Evolutionary conservation across 176 grass and related monocot genomes (phyloP), one percentile per base, ranked within the genome.

Genomic region (Aegilops bicornis): DNA sequence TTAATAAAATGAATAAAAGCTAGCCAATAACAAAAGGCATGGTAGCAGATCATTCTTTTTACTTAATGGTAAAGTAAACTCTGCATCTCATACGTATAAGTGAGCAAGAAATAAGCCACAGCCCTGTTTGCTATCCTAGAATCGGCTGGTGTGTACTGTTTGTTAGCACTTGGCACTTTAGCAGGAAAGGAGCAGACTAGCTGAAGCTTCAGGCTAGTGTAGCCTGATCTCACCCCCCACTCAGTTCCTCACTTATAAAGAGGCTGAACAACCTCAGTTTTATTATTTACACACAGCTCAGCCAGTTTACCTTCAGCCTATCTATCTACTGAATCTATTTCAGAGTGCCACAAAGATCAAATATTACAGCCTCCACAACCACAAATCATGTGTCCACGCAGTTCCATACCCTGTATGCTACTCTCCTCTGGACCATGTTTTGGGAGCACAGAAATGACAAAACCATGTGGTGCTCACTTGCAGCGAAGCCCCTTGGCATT

Each of bases 381-480:
- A 52, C 14, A 52, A 6, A 0, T 15, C 16, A 0, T n/a, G n/a
- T n/a, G 48, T 52, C 15, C 48, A 17, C 0, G 48, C 48, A 52
- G 48, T 52, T 17, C 15, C 48, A 52, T 17, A 52, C 48, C 48
- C 6, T 52, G 48, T 16, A 52, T 52, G 48, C 48, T 62, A 30
- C n/a, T n/a, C n/a, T n/a, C n/a, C 24, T 13, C 12, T 73, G 48
- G 39, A 45, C 11, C 39, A 73, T 74, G 70, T 0, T 23, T 43
- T 43, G 11, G 12, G 15, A 16, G 37, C 24, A 73, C 24, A 47
- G n/a, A 47, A 16, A 4, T 47, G 72, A 32, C 7, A 63, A 13
- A 36, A 70, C 17, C 83, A 71, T 63, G 76, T 80, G 59, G 40
- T 20, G 36, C 23, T 77, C 78, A 75, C 24, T 85, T 86, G 65